Evolutionary conservation across 2,329 filamentous ascomycete species (phyloP), one percentile per base, ranked within the genome.

Genomic region (Aureobasidium namibiae): DNA sequence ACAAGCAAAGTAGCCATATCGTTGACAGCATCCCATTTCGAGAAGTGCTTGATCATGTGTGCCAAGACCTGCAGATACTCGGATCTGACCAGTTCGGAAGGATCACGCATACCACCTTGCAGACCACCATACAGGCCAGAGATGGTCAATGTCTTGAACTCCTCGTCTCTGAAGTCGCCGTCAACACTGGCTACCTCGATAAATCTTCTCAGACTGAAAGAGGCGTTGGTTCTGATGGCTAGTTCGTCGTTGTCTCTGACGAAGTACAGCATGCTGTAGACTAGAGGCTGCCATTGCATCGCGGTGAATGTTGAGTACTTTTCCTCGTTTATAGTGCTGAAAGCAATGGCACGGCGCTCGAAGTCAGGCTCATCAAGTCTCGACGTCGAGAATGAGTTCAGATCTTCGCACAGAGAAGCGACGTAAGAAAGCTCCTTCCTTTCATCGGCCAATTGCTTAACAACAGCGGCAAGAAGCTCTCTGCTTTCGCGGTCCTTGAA

Each of bases 211-310:
- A 99, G 75, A 6, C 84, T 83, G 67, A 92, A 87, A 0, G 91
- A 89, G 7, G 94, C 90, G 70, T 92, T 96, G 2, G 82, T 79
- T 60, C 96, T 77, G 50, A 96, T 89, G 46, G 90, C 89, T 63
- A 95, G 86, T 70, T 99, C 94, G 63, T 96, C 90, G 59, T 90
- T 87, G 63, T 92, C 84, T 64, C 85, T 86, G 64, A 96, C 86
- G 68, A 88, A 94, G 73, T 87, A 97, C 1, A 96, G 79, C 76
- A 95, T 82, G 68, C 97, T 99, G 74, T 92, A 88, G 11, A 97
- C 75, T 21, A 99, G 74, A 6, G 94, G 92, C 56, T 86, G 81
- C 92, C 94, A 99, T 72, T 96, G 89, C 60, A 82, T 81, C 1
- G 85, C 74, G 0, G 82, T 86, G 62, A 92, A 83, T 0, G 77